Base-by-base conservation (phyloP, 2,329 filamentous ascomycete species). In the Zymoseptoria brevis region DNA sequence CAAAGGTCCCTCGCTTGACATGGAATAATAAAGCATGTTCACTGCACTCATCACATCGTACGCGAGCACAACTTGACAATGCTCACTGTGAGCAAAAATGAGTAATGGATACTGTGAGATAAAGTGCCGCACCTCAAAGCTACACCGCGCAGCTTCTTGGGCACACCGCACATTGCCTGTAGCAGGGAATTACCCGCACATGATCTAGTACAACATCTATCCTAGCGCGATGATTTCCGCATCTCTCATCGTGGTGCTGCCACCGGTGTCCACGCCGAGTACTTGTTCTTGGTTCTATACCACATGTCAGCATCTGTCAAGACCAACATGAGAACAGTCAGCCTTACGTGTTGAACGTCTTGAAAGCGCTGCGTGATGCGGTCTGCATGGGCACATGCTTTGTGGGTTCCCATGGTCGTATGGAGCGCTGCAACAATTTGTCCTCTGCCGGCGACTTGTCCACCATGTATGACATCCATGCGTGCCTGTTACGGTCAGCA, bases 391-490 rank as follows among this genome's bases (percentile, higher is more conserved):
- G 86, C 63, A 86, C 79, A 71, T 93, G 83, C 70, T 87, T 81
- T 58, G 81, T 80, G 60, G 86, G 81, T 74, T 96, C 91, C 88
- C 92, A 97, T 45, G 80, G 75, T 63, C 90, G 83, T 53, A 85
- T 75, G 66, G 84, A 81, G 56, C 85, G 78, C 69, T 85, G 82
- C 64, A 95, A 72, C 63, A 94, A 75, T 56, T 86, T 79, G 74
- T 99, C 94, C 71, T 87, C 76, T 45, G 81, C 83, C 1, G 94
- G 94, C 45, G 93, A 86, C 76, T 89, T 88, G 76, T 97, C 91
- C 69, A 96, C 87, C 77, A 86, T 80, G 78, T 99, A 97, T 66
- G 90, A 90, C 68, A 99, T 91, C 94, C 94, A 99, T 29, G 89
- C 90, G 78, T 97, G 94, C 94, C 83, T 85, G 61, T 70, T 29